Conservation (phyloP, 1,284 basidiomycete species). For the Xanthoconium separans region DNA sequence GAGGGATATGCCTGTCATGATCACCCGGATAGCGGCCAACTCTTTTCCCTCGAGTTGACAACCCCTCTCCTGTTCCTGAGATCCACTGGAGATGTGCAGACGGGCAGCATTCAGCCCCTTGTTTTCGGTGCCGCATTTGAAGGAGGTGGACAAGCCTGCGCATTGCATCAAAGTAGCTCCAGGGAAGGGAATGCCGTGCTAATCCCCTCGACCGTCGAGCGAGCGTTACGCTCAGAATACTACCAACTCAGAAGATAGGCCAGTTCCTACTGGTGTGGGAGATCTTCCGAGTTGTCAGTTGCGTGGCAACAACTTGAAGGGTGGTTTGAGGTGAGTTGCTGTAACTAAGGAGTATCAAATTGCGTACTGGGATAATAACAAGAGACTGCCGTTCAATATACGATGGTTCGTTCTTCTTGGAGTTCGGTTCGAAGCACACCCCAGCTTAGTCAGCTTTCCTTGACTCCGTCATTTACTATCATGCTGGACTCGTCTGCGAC, state of each 20-base stretch:
- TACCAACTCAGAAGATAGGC: too few species aligned
- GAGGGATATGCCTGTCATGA: slow-evolving; percentile 62
- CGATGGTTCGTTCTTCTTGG: too few species aligned
- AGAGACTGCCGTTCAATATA: too few species aligned
- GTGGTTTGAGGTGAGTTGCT: slow-evolving; percentile 32
- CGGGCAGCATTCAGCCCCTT: slow-evolving; percentile 48
- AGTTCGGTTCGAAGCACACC: too few species aligned
- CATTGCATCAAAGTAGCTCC: rapidly evolving
- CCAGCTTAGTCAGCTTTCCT: too few species aligned
- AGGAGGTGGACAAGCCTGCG: slow-evolving; percentile 27
- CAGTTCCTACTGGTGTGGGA: not conserved
- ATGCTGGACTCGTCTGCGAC: too few species aligned
- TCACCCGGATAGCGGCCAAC: slow-evolving; percentile 38
- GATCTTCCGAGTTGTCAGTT: slow-evolving; percentile 20
- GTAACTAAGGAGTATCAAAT: slow-evolving; percentile 43
- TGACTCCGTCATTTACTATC: too few species aligned
- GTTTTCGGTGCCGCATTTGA: slow-evolving; percentile 46
- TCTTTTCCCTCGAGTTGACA: slow-evolving; percentile 10
- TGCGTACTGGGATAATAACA: slow-evolving; percentile 43
- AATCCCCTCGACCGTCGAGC: too few species aligned
- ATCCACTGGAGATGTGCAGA: too few species aligned
- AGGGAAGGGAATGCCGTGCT: too few species aligned
- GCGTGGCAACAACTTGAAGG: slow-evolving; percentile 33
- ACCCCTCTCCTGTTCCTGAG: slow-evolving; percentile 10
- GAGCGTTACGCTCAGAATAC: too few species aligned